These are phyloP conservation scores for Aristolochia californica DNA, from an alignment of 164 flowering plant species.

Conservation along the genomic window DNA sequence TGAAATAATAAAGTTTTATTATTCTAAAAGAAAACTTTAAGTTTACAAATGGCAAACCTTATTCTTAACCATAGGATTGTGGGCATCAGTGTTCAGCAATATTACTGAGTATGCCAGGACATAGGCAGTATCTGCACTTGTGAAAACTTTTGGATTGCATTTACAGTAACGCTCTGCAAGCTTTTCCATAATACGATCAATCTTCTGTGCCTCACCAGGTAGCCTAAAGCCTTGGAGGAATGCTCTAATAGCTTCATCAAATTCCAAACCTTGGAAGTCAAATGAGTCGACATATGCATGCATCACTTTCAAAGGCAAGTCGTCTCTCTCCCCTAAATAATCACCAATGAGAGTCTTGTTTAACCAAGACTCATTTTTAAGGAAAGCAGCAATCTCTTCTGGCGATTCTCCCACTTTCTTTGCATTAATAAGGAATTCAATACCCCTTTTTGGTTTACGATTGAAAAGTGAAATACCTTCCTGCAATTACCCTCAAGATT, in stretches of 20 bases:
- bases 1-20: no score
- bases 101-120: conserved; percentile 97
- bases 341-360: conserved; percentile 91
- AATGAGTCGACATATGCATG: conserved; percentile 97
- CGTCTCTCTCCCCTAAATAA: conserved; percentile 97
- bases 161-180: conserved; percentile 97
- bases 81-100: conserved; percentile 96
- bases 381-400: conserved; percentile 84
- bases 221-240: conserved; percentile 89
- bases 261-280: conserved; percentile 85
- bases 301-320: conserved; percentile 84
- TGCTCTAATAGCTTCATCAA: conserved; percentile 91
- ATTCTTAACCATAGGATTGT: conserved; percentile 90
- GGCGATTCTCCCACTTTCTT: conserved; percentile 84
- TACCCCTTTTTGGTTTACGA: conserved; percentile 87
- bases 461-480: conserved; percentile 98
- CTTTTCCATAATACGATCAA: conserved; percentile 98
- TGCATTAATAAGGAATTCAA: conserved; percentile 86
- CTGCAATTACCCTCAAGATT: conserved; percentile 56
- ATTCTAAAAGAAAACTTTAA: not conserved
- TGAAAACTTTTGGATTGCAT: conserved; percentile 86
- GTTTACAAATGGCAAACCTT: conserved; percentile 45
- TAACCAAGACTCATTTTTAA: conserved; percentile 73
- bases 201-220: conserved; percentile 99
- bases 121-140: conserved; percentile 97